These are phyloP conservation scores for Besnoitia besnoiti DNA, from an alignment of 169 alveolate genomes.

Conservation along the genomic window DNA sequence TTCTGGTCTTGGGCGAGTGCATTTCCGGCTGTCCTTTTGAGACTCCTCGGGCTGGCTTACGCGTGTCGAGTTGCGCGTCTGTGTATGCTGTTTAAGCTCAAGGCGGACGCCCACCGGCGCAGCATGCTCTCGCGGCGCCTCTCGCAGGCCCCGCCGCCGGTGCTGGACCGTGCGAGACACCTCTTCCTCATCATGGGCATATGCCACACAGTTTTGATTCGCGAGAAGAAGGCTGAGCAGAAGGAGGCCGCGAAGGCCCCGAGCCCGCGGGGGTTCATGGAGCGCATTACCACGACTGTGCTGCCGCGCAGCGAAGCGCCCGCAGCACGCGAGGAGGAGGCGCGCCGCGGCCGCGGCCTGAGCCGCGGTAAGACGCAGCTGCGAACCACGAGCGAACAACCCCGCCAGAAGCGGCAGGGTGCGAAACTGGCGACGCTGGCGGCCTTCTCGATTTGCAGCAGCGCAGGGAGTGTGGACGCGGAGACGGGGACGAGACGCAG, in stretches of 20 bases:
- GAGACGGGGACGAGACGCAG: not conserved
- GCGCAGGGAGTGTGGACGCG: not conserved
- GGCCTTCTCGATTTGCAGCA: not conserved
- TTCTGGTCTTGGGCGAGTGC: no score
- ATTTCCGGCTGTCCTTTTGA: not conserved
- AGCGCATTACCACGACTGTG: not conserved
- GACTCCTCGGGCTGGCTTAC: not conserved
- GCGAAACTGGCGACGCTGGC: not conserved
- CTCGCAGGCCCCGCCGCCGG: not conserved
- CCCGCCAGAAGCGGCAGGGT: not conserved
- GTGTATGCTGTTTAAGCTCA: not conserved
- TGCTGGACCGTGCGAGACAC: not conserved
- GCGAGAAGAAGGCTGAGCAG: not conserved
- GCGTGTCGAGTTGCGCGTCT: not conserved
- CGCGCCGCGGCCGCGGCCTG: no score
- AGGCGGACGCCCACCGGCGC: not conserved
- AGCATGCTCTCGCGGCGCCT: not conserved
- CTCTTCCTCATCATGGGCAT: slow-evolving; percentile 37
- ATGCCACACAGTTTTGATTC: slow-evolving; percentile 53
- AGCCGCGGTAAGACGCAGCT: not conserved
- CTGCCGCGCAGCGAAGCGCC: not conserved
- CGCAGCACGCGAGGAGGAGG: not conserved
- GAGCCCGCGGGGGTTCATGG: not conserved
- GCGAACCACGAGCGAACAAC: not conserved
- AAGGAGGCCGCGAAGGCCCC: not conserved